phyloP scores from a whole-genome alignment of 345 rosid species.

The Microcos paniculata region DNA sequence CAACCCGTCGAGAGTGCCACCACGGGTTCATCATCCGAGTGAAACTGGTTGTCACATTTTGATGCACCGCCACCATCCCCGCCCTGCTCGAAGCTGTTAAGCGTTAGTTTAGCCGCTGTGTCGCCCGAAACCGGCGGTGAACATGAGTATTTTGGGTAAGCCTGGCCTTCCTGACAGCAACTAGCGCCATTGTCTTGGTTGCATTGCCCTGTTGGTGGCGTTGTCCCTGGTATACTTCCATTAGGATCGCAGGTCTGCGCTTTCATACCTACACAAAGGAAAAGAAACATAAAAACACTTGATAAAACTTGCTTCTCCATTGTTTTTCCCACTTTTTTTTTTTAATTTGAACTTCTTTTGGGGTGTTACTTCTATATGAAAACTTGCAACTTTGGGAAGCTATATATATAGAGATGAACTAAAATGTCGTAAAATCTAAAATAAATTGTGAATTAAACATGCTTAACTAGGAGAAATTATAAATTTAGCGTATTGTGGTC shows the following conservation, averaged over 20 bases:
- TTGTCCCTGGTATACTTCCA: constrained; percentile 1
- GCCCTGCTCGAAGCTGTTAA: neutral
- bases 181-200: neutral
- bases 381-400: neutral
- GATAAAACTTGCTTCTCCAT: constrained; percentile 4
- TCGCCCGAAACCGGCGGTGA: constrained; percentile 6
- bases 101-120: constrained; percentile 1
- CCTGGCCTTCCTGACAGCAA: constrained; percentile 10
- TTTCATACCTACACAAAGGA: neutral
- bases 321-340: neutral
- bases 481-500: neutral
- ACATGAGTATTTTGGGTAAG: constrained; percentile 9
- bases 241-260: constrained; percentile 11
- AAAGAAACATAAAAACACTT: neutral
- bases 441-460: neutral
- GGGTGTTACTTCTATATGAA: neutral
- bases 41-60: constrained; percentile 28
- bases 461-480: neutral
- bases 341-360: neutral
- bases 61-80: constrained; percentile 28
- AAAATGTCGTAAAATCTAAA: neutral
- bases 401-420: neutral
- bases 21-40: constrained; percentile 9
- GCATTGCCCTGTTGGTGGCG: constrained; percentile 15
- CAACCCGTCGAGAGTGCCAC: constrained; percentile 36